phyloP scores from a whole-genome alignment of 345 rosid genomes.

The Eucalyptus marginata region DNA sequence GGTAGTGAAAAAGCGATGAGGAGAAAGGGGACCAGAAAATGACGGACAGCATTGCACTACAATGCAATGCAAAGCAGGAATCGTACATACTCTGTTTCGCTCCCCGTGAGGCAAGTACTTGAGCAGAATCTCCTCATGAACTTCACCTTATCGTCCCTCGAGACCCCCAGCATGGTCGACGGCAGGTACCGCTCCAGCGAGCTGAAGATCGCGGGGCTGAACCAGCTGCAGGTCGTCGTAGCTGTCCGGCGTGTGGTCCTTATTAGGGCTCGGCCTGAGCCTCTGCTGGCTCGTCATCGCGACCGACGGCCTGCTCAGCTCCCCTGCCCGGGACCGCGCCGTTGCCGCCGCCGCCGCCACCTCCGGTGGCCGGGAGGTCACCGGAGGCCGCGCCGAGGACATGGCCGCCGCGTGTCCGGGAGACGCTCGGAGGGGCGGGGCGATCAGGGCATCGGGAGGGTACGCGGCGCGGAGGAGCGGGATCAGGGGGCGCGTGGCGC shows the following conservation, averaged over 20 bases:
- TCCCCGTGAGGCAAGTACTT: slow-evolving; percentile 47
- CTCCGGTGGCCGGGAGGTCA: not conserved
- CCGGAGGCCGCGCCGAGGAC: slow-evolving; percentile 4
- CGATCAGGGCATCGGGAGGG: not conserved
- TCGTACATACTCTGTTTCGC: slow-evolving; percentile 30
- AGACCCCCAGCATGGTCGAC: slow-evolving; percentile 24
- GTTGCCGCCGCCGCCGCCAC: not conserved
- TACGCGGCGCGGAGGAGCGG: not conserved
- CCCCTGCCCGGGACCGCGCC: slow-evolving; percentile 1
- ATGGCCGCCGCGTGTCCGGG: not conserved
- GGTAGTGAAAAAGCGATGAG: not conserved
- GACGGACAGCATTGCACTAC: not conserved
- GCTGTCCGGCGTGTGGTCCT: slow-evolving; percentile 40
- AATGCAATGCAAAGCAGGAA: not conserved
- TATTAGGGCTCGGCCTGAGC: slow-evolving; percentile 39
- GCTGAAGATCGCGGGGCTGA: slow-evolving; percentile 32
- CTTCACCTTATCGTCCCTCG: slow-evolving; percentile 35
- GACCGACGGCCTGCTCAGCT: not conserved
- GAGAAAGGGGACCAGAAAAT: not conserved
- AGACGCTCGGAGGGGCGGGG: not conserved
- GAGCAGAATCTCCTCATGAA: slow-evolving; percentile 49
- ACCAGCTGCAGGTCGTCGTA: slow-evolving; percentile 49
- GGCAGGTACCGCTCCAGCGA: slow-evolving; percentile 48
- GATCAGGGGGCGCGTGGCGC: not conserved
- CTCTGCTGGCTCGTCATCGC: slow-evolving; percentile 23